Percentiles rank a stretch among this genome's conserved stretches.
These are phyloP conservation scores for Hirschioporus abietinus DNA, from an alignment of 768 basidiomycete species.

Conservation along the genomic window DNA sequence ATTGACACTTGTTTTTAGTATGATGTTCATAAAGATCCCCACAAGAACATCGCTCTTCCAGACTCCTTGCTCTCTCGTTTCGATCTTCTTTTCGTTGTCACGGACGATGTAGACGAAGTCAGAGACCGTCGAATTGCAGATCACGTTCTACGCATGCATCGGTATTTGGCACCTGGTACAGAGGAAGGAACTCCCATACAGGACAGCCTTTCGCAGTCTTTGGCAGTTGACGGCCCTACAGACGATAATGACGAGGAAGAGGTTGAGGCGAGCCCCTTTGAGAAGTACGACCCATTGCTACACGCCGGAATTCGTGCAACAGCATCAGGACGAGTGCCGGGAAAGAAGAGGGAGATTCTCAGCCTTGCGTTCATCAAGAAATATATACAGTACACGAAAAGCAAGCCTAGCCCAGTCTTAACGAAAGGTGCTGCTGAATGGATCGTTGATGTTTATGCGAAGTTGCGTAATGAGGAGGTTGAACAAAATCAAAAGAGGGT, in stretches of 20 bases:
- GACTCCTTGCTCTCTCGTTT: conserved; percentile 98
- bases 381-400: conserved; percentile 97
- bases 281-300: conserved; percentile 94
- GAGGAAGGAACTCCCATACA: conserved; percentile 92
- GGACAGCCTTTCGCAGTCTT: conserved; percentile 83
- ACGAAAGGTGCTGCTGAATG: conserved; percentile 92
- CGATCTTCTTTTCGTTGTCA: conserved; percentile 96
- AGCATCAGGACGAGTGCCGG: conserved; percentile 37
- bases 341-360: conserved; percentile 77
- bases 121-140: conserved; percentile 94
- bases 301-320: conserved; percentile 71
- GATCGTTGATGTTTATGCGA: conserved; percentile 90
- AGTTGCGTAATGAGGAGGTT: conserved; percentile 85
- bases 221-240: conserved; percentile 80
- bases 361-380: conserved; percentile 96
- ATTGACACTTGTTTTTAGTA: conserved; percentile 50
- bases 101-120: conserved; percentile 94
- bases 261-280: conserved; percentile 76
- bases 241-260: conserved; percentile 42
- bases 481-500: conserved; percentile 89
- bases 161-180: conserved; percentile 92
- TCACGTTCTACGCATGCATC: conserved; percentile 95
- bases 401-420: conserved; percentile 74
- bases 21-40: conserved; percentile 98
- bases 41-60: conserved; percentile 96